Percentiles rank a stretch among this genome's conserved stretches.
These are phyloP conservation scores for Seiridium unicorne DNA, from an alignment of 2,329 filamentous ascomycete species.

Conservation along the genomic window DNA sequence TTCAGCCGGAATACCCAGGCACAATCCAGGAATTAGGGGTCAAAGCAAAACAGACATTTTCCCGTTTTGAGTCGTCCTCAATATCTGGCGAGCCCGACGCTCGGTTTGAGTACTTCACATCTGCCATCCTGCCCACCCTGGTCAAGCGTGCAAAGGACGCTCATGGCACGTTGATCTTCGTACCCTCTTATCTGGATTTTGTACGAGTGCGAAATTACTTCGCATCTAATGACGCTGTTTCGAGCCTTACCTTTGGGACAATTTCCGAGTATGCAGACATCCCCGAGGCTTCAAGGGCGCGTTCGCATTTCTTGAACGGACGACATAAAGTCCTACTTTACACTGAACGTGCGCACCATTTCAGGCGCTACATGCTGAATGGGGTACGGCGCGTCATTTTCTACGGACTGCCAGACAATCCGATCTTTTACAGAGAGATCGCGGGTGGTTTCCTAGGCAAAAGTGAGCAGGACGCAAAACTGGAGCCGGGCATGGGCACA, in stretches of 20 bases:
- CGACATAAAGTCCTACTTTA: slow-evolving; percentile 84
- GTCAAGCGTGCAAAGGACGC: slow-evolving; percentile 65
- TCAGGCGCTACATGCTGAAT: slow-evolving; percentile 79
- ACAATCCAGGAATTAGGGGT: slow-evolving; percentile 72
- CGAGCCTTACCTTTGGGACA: slow-evolving; percentile 67
- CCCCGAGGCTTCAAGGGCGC: slow-evolving; percentile 76
- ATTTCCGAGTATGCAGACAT: slow-evolving; percentile 86
- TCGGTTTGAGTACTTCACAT: slow-evolving; percentile 87
- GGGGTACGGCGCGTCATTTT: slow-evolving; percentile 84
- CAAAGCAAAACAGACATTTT: slow-evolving; percentile 82
- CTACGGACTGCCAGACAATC: slow-evolving; percentile 89
- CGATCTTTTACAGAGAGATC: slow-evolving; percentile 75
- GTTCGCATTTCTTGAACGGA: slow-evolving; percentile 83
- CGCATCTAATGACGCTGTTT: slow-evolving; percentile 62
- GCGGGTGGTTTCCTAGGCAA: slow-evolving; percentile 64
- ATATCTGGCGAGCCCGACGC: slow-evolving; percentile 79
- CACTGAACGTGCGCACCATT: slow-evolving; percentile 95
- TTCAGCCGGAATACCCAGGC: slow-evolving; percentile 67
- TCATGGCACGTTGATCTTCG: slow-evolving; percentile 77
- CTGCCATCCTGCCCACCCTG: slow-evolving; percentile 74
- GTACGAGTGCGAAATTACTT: slow-evolving; percentile 92
- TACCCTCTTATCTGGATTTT: slow-evolving; percentile 94
- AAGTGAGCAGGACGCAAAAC: slow-evolving; percentile 55
- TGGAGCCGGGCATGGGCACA: slow-evolving; percentile 58
- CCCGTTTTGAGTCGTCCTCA: slow-evolving; percentile 72